phyloP scores from a whole-genome alignment of 2,329 filamentous ascomycete species.

The Mycosphaerella sp. region DNA sequence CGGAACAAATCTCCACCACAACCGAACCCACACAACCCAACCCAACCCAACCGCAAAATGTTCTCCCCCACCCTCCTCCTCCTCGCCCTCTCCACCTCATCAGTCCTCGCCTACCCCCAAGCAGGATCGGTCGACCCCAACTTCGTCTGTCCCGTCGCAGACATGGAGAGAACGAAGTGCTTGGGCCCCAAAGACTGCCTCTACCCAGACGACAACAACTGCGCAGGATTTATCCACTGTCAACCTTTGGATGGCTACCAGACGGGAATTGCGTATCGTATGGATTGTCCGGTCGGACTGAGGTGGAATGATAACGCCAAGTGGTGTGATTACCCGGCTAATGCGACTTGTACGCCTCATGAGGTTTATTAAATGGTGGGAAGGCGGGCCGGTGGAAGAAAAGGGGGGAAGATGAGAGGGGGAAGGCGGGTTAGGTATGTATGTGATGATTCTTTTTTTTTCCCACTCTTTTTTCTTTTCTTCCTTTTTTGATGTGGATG shows the following conservation, averaged over 20 bases:
- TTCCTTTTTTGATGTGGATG: no score
- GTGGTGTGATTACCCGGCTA: slow-evolving; percentile 7
- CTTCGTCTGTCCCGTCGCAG: slow-evolving; percentile 5
- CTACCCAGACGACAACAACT: slow-evolving; percentile 7
- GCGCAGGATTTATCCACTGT: slow-evolving; percentile 10
- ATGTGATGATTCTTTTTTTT: no score
- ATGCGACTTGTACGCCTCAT: neutral
- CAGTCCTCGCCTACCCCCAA: neutral
- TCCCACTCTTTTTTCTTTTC: no score
- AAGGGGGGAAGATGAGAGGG: no score
- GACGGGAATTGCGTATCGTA: slow-evolving; percentile 5
- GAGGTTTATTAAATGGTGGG: neutral
- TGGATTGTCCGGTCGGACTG: slow-evolving; percentile 3
- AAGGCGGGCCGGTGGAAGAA: no score
- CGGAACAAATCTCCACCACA: no score
- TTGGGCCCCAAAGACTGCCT: slow-evolving; percentile 8
- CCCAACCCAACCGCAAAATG: no score
- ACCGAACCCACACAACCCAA: no score
- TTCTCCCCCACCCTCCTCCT: neutral
- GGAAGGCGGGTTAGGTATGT: no score
- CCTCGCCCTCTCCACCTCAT: neutral
- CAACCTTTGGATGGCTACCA: slow-evolving; percentile 1
- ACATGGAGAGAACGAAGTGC: slow-evolving; percentile 7
- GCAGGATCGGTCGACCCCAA: neutral
- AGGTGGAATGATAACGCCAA: slow-evolving; percentile 10